Conservation (phyloP, 2,329 filamentous ascomycete genomes). For the Alternaria brassicicola region DNA sequence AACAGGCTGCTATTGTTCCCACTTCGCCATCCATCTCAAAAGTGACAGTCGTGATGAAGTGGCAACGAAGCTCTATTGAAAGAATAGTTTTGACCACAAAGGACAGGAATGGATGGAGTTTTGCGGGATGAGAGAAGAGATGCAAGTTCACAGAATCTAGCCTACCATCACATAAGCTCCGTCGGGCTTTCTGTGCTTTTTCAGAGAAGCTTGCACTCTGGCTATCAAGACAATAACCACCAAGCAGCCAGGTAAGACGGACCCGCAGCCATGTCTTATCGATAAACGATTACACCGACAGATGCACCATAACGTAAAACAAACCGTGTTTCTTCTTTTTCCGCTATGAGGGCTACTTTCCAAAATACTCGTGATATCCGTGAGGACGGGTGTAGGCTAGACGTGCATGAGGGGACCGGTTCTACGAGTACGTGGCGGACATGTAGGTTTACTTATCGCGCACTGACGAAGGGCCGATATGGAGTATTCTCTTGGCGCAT, state of each 20-base stretch:
- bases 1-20: too few relatives aligned
- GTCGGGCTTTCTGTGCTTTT: too few relatives aligned
- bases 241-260: not conserved
- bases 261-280: not conserved
- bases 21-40: too few relatives aligned
- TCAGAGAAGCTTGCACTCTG: too few relatives aligned
- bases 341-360: not conserved
- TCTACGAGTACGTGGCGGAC: not conserved
- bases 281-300: not conserved
- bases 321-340: not conserved
- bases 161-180: too few relatives aligned
- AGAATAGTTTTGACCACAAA: too few relatives aligned
- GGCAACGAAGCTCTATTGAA: too few relatives aligned
- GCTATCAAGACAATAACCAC: not conserved
- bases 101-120: too few relatives aligned
- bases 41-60: too few relatives aligned
- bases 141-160: too few relatives aligned
- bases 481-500: slow-evolving; percentile 14
- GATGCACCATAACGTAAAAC: not conserved
- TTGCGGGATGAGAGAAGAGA: too few relatives aligned
- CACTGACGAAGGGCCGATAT: slow-evolving; percentile 6
- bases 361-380: not conserved
- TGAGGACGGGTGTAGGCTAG: not conserved
- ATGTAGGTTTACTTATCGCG: slow-evolving; percentile 5
- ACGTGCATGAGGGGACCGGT: not conserved